Evolutionary conservation across 768 basidiomycete genomes (phyloP), one percentile per base, ranked within the genome.

Genomic region (Albatrellus ellisii): DNA sequence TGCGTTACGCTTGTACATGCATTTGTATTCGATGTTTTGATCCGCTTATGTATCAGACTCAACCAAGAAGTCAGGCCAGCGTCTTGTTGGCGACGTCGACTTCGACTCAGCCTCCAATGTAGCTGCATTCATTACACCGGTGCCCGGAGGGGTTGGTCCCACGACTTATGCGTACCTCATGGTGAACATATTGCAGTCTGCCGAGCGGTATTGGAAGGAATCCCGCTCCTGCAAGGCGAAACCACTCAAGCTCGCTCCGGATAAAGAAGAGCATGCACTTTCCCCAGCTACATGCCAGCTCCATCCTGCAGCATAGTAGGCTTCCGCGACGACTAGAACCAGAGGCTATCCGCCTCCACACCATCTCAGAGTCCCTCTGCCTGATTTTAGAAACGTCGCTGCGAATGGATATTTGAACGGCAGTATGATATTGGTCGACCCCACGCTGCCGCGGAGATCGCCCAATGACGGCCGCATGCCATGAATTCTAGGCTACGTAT

Each of bases 161-260:
- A 95, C 98, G 92, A 99, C 95, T 11, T 94, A 98, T 44, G 95
- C 95, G 17, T 72, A 97, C 67, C 77, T 99, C 48, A 97, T 99
- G 92, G 73, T 79, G 55, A 99, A 98, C 63, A 94, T 91, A 2
- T 65, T 89, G 50, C 66, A 70, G 48, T 82, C 88, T 36, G 91
- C 92, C 18, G 72, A 85, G 59, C 77, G 86, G 40, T 70, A 77
- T 39, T 91, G 84, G 72, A 75, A 83, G 49, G 68, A 75, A 39
- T 62, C 73, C 34, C 73, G 79, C 36, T 58, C 70, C 10, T 72
- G 77, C 43, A 79, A 77, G 54, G 61, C 91, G 59, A 78, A 72
- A 48, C 89, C 90, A 6, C 72, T 97, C 36, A 73, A 75, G 44
- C 71, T 99, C n/a, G n/a, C n/a, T n/a, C n/a, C n/a, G n/a, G n/a